These are phyloP conservation scores for Rhizopus microsporus DNA, from an alignment of 371 early-diverging fungal genomes.

Conservation along the genomic window DNA sequence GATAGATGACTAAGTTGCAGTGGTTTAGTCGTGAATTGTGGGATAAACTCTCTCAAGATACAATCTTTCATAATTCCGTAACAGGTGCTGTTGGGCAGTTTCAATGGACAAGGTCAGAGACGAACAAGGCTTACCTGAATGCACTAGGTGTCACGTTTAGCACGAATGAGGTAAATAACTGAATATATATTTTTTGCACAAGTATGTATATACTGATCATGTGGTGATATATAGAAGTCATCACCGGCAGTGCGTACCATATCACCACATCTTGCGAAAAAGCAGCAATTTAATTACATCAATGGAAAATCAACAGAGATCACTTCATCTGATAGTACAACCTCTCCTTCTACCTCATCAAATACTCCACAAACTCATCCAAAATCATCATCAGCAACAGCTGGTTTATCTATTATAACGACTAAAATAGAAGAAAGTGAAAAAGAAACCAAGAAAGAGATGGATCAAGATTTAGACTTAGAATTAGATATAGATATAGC, in stretches of 20 bases:
- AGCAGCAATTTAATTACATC: constrained; percentile 10
- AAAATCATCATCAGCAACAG: constrained; percentile 24
- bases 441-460: constrained; percentile 20
- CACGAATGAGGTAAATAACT: constrained; percentile 28
- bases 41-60: constrained; percentile 49
- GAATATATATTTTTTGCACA: not conserved
- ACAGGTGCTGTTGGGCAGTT: constrained; percentile 54
- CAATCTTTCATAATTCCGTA: constrained; percentile 53
- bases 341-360: constrained; percentile 7
- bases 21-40: constrained; percentile 40
- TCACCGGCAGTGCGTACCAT: not conserved
- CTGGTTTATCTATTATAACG: constrained; percentile 16
- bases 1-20: not conserved
- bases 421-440: constrained; percentile 18
- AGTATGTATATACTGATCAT: not conserved
- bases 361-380: constrained; percentile 8
- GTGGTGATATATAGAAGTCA: constrained; percentile 10
- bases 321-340: not conserved
- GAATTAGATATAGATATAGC: constrained; percentile 56
- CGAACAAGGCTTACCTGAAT: constrained; percentile 46
- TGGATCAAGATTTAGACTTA: constrained; percentile 36
- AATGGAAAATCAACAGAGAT: constrained; percentile 5
- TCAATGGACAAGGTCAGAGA: constrained; percentile 56
- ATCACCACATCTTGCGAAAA: constrained; percentile 9
- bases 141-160: constrained; percentile 51